A percentile compares a stretch with the other conserved stretches of the same genome.
Evolutionary conservation across 768 basidiomycete species (phyloP).

Genomic region (Lentinula sp.): DNA sequence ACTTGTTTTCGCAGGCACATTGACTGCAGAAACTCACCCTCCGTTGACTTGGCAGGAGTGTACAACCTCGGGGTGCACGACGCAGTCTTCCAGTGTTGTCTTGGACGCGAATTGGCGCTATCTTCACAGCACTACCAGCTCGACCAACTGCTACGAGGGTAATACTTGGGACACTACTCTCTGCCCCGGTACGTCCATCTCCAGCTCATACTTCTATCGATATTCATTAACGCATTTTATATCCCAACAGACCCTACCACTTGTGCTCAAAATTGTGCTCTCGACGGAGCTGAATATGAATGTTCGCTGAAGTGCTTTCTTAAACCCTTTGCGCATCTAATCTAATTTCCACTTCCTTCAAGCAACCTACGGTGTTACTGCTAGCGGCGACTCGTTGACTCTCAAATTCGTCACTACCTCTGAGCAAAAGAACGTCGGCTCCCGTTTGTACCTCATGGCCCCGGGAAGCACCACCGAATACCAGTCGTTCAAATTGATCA

Average conservation of each 20-base stretch:
- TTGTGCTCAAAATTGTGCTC: slow-evolving; percentile 20
- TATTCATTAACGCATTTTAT: background rate
- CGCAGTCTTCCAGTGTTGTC: slow-evolving; percentile 17
- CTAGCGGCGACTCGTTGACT: slow-evolving; percentile 22
- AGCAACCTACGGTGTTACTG: slow-evolving; percentile 30
- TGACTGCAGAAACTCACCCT: slow-evolving; percentile 30
- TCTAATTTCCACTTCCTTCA: slow-evolving; percentile 5
- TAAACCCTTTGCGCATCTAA: background rate
- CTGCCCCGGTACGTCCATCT: slow-evolving; percentile 21
- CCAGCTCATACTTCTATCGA: background rate
- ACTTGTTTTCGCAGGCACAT: slow-evolving; percentile 18
- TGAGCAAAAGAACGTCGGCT: slow-evolving; percentile 9
- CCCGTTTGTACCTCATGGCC: slow-evolving; percentile 27
- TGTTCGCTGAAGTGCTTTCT: background rate
- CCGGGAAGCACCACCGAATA: slow-evolving; percentile 22
- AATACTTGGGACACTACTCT: slow-evolving; percentile 31
- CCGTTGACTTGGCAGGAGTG: slow-evolving; percentile 25
- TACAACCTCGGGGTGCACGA: slow-evolving; percentile 22
- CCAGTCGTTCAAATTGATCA: slow-evolving; percentile 20
- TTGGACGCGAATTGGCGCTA: slow-evolving; percentile 36
- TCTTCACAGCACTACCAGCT: slow-evolving; percentile 16
- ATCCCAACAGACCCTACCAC: slow-evolving; percentile 13
- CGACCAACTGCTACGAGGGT: slow-evolving; percentile 26
- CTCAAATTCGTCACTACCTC: slow-evolving; percentile 25
- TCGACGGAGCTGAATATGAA: slow-evolving; percentile 8